Evolutionary conservation across 2,329 filamentous ascomycete species (phyloP).

Genomic region (Arthroderma sp.): DNA sequence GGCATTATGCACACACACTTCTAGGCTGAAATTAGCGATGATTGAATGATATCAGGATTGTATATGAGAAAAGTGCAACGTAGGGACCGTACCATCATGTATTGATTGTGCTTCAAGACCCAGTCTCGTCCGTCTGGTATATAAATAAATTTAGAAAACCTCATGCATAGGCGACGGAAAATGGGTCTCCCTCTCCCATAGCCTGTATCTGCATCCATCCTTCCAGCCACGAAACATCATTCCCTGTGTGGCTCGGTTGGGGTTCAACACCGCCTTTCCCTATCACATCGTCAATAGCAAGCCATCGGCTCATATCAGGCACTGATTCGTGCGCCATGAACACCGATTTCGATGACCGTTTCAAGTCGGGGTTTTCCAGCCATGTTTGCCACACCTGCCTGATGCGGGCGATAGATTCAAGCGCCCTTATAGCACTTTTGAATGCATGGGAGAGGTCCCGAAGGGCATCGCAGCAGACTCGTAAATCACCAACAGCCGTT

Average conservation of each 20-base stretch:
- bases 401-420: not conserved
- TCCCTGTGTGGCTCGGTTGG: not conserved
- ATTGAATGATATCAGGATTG: too few species aligned
- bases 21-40: too few species aligned
- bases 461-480: slow-evolving; percentile 9
- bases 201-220: slow-evolving; percentile 3
- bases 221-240: slow-evolving; percentile 4
- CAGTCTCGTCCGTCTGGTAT: too few species aligned
- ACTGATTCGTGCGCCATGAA: not conserved
- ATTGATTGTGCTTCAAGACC: too few species aligned
- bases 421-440: slow-evolving; percentile 1
- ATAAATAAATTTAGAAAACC: too few species aligned
- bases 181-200: not conserved
- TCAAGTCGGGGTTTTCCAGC: not conserved
- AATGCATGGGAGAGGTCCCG: slow-evolving; percentile 8
- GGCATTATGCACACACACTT: too few species aligned
- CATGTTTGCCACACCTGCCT: slow-evolving; percentile 2
- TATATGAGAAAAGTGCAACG: too few species aligned
- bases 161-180: not conserved
- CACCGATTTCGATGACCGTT: not conserved
- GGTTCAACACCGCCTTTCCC: not conserved
- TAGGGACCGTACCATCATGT: too few species aligned
- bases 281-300: slow-evolving; percentile 2
- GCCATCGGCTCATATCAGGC: slow-evolving; percentile 1
- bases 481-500: slow-evolving; percentile 7